These are phyloP conservation scores for Begonia fuchsioides DNA, from an alignment of 306 rosid genomes.

Conservation along the genomic window DNA sequence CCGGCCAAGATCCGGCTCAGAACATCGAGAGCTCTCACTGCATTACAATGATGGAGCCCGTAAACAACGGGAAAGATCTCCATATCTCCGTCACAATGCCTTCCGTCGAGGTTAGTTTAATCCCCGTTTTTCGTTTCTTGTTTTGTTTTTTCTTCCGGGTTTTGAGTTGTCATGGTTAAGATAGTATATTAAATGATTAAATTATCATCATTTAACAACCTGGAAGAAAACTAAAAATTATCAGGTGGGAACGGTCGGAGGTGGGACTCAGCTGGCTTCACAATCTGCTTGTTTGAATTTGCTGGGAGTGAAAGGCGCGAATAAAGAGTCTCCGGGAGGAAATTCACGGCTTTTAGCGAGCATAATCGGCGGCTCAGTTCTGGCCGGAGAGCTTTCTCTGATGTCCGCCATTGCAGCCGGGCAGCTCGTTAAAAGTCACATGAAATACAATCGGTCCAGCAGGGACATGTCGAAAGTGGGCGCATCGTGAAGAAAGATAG, in stretches of 20 bases:
- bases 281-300: slow-evolving; percentile 64
- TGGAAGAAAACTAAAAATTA: not conserved
- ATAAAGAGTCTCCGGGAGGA: slow-evolving; percentile 41
- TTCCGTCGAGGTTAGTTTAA: too few species aligned
- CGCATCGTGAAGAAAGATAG: slow-evolving; percentile 13
- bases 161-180: too few species aligned
- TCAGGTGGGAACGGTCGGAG: slow-evolving; percentile 67
- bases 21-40: slow-evolving; percentile 75
- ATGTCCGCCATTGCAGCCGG: slow-evolving; percentile 69
- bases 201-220: too few species aligned
- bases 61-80: too few species aligned
- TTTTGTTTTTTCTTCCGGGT: too few species aligned
- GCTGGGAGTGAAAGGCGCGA: slow-evolving; percentile 63
- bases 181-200: too few species aligned
- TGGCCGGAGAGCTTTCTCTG: slow-evolving; percentile 52
- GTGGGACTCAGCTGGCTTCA: slow-evolving; percentile 67
- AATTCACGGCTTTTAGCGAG: slow-evolving; percentile 44
- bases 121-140: too few species aligned
- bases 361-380: slow-evolving; percentile 50
- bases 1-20: too few species aligned
- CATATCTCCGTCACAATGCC: too few species aligned
- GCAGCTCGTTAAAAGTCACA: slow-evolving; percentile 66
- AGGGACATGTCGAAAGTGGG: slow-evolving; percentile 16
- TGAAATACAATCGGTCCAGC: slow-evolving; percentile 68
- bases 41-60: too few species aligned